A percentile compares a stretch with the other conserved stretches of the same genome.
phyloP scores from a whole-genome alignment of 1,284 basidiomycete species.

The Rhodotorula sp. region DNA sequence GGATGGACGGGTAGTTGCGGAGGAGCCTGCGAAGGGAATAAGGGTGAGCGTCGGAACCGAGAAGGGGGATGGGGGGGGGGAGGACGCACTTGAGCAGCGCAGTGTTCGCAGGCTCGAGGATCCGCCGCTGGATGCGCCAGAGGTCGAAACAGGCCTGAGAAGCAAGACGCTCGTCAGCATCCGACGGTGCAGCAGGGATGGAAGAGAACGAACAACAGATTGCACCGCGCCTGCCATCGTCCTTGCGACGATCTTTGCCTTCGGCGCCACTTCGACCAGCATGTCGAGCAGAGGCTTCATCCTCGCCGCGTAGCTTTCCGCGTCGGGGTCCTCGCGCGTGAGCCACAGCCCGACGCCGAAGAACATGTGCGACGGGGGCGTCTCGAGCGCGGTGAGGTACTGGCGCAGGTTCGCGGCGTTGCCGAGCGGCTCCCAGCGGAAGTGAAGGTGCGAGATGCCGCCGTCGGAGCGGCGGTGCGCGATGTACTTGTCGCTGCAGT shows the following conservation, averaged over 20 bases:
- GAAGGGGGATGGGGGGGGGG: no score
- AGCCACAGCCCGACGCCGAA: conserved; percentile 15
- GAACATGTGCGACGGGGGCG: conserved; percentile 19
- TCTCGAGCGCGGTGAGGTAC: conserved; percentile 3
- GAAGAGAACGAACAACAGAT: conserved; percentile 1
- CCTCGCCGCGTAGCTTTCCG: neutral
- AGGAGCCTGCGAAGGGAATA: neutral
- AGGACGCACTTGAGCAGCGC: conserved; percentile 1
- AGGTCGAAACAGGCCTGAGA: conserved; percentile 12
- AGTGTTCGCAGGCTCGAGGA: conserved; percentile 13
- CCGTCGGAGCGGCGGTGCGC: conserved; percentile 1
- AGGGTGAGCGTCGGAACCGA: neutral
- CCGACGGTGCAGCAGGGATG: neutral
- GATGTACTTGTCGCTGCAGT: conserved; percentile 10
- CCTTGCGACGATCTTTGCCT: conserved; percentile 13
- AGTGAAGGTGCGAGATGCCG: neutral
- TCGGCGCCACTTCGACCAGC: neutral
- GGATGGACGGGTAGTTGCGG: conserved; percentile 7
- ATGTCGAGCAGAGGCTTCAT: conserved; percentile 5
- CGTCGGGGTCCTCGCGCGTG: conserved; percentile 5
- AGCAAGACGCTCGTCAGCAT: neutral
- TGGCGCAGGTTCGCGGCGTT: neutral
- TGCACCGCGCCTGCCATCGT: conserved; percentile 13
- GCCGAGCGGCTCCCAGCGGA: conserved; percentile 17
- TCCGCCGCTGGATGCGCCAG: neutral